Evolutionary conservation across 73 alveolate genomes (phyloP).

Genomic region (Paramecium sonneborni): DNA sequence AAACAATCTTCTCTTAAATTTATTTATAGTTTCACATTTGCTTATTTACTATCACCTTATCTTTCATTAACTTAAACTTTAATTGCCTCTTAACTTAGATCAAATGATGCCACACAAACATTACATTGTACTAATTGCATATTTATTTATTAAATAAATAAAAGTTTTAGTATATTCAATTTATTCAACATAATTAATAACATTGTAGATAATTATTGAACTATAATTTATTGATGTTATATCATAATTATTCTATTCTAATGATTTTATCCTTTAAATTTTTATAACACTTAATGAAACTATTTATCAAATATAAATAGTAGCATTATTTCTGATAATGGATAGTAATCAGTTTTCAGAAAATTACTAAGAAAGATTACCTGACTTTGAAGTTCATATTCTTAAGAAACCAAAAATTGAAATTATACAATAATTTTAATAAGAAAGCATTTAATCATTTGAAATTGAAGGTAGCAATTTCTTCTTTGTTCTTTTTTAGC

Average conservation of each 20-base stretch:
- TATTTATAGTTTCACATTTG: not conserved
- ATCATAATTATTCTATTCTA: not conserved
- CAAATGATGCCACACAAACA: not conserved
- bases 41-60: not conserved
- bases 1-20: slow-evolving; percentile 19
- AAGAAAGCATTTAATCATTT: not conserved
- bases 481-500: not conserved
- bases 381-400: not conserved
- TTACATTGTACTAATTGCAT: slow-evolving; percentile 2
- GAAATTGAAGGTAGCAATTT: not conserved
- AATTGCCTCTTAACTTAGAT: not conserved
- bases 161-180: not conserved
- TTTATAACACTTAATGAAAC: not conserved
- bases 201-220: too few relatives aligned
- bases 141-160: not conserved
- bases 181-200: too few relatives aligned
- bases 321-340: not conserved
- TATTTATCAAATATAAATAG: not conserved
- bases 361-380: not conserved
- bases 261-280: not conserved
- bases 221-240: not conserved
- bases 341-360: not conserved
- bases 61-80: not conserved
- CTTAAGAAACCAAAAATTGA: slow-evolving; percentile 7
- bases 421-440: not conserved